phyloP scores from a whole-genome alignment of 2,329 filamentous ascomycete genomes.

The Fusarium penzigii region DNA sequence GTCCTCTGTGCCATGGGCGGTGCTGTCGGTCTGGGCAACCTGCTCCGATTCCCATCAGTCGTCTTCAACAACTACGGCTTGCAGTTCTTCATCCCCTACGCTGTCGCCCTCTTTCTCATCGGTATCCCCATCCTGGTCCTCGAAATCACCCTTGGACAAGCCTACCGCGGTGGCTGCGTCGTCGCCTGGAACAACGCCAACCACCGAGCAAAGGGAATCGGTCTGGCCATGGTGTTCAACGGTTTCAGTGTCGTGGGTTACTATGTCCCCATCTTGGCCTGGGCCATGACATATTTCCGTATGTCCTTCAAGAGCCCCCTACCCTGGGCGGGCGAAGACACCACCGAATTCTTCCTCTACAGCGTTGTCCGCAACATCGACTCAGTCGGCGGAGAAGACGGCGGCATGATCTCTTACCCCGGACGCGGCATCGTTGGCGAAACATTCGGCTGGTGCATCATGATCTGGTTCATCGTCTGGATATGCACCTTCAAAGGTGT shows the following conservation, averaged over 20 bases:
- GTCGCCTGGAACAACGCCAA: no score
- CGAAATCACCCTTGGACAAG: no score
- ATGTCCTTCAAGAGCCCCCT: constrained; percentile 31
- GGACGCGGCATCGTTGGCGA: constrained; percentile 48
- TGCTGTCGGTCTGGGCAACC: constrained; percentile 54
- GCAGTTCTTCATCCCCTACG: constrained; percentile 58
- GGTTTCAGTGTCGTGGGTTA: no score
- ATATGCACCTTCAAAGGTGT: constrained; percentile 59
- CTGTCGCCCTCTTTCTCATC: constrained; percentile 37
- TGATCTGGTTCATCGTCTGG: constrained; percentile 59
- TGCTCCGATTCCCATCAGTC: constrained; percentile 56
- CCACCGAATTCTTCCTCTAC: constrained; percentile 2
- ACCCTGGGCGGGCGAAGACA: no score
- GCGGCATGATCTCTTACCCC: constrained; percentile 36
- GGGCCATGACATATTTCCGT: constrained; percentile 40
- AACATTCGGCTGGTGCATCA: constrained; percentile 54
- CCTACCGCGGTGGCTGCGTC: no score
- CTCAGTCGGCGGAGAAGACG: constrained; percentile 1
- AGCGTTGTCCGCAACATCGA: constrained; percentile 38
- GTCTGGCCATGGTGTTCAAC: no score
- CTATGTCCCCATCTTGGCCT: no score
- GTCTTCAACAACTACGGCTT: constrained; percentile 58
- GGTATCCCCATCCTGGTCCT: no score
- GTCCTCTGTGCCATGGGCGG: constrained; percentile 44
- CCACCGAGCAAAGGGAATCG: no score